Base-by-base conservation (phyloP, 805 yeast genomes). In the Huiozyma naganishii region DNA sequence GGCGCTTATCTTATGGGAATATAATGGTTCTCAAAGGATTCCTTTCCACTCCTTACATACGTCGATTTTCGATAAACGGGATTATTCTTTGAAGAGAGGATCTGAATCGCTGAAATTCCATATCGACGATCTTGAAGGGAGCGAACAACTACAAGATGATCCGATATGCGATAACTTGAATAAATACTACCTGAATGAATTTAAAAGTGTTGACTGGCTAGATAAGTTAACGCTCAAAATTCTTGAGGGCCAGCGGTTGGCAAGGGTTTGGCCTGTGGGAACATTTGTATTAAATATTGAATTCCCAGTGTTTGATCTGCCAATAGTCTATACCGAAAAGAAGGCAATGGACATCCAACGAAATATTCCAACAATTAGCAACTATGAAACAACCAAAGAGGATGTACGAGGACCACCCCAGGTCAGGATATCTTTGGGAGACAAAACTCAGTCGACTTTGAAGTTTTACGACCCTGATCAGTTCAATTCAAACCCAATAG, bases 401-500 rank as follows among this genome's bases (percentile, higher is more conserved):
- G 45, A 48, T 36, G 51, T 54, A 3, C 62, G 58, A 36, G 53
- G 57, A 1, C 56, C 59, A 27, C 57, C 67, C 0, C 65, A 66
- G 1, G 52, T 52, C 27, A 57, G 46, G 36, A 52, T 58, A 11
- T 50, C 58, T 0, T 40, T 55, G 3, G 64, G 63, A n/a, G 49
- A 46, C 39, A 49, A 52, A 28, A 42, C 52, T 29, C 65, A 46
- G 36, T 57, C 70, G 5, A 61, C 68, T 0, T 33, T 61, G 53
- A 52, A 65, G 29, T 71, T 81, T 12, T 77, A 76, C 55, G 92
- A 83, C 52, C 88, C 88, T 0, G 90, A 83, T 49, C 79, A 75
- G 52, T 69, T 64, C 47, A 65, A 69, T 17, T 77, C 73, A 47
- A 95, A 90, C 54, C 95, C 96, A 1, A 80, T 92, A 23, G 97